Base-by-base conservation (phyloP, 805 yeast genomes). In the Nakazawaea holstii region DNA sequence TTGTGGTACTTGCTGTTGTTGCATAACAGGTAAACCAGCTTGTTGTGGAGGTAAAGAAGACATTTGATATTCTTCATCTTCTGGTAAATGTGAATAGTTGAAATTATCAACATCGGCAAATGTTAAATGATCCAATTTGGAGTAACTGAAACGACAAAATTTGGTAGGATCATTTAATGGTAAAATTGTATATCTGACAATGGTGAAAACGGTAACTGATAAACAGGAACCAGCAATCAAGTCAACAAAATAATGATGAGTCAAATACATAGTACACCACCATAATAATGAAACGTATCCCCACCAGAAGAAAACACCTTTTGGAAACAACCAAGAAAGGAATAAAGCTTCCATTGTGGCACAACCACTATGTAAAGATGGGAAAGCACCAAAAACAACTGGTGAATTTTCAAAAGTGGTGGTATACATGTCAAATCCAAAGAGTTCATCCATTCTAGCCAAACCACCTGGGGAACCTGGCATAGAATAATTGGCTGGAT, bases 231-330 rank as follows among this genome's bases (percentile, higher is more conserved):
- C 99, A n/a, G 88, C 92, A 59, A 88, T 87, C 45, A 92, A 77
- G 62, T 92, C 98, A 51, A 92, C 80, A 60, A 94, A 94, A 64
- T 92, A 92, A 67, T 92, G 99, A 66, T 92, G 99, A 0, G 97
- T 92, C 59, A 92, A 74, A 65, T 92, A 92, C 99, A 92, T 92
- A 13, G 98, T 94, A 43, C 94, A 79, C 95, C 97, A 94, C 98
- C 98, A 92, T 55, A 94, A 75, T 95, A 96, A 89, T 53, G 80
- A 68, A n/a, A 89, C 94, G 62, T 92, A 94, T 15, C 73, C 66
- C 61, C 83, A 74, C 73, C 89, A 87, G 6, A 87, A 50, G 7
- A 84, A 80, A 1, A 80, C 72, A 41, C 71, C 70, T 37, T 68
- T 73, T 10, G 98, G 98, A 62, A 91, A 91, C 47, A 90, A 69